Conservation (phyloP, 129 eudicot genomes). For the Oenanthe sinensis region DNA sequence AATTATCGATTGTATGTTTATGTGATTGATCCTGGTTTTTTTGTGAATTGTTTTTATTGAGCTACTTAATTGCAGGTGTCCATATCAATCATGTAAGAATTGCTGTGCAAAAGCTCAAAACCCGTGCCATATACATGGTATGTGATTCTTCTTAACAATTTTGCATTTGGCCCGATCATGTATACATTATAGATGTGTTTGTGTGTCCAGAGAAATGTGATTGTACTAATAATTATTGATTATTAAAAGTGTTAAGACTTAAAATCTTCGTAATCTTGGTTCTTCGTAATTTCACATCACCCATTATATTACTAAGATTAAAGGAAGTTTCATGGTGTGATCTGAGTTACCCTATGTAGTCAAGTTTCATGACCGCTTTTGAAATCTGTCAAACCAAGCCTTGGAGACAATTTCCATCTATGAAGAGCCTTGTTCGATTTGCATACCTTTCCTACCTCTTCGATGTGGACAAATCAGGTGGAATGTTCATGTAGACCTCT, state of each 20-base stretch:
- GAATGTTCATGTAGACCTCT: too few species aligned
- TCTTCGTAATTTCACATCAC: background rate
- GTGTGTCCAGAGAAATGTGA: background rate
- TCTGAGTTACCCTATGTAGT: too few species aligned
- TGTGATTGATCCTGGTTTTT: background rate
- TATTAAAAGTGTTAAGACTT: background rate
- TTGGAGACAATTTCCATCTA: too few species aligned
- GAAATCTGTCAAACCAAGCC: too few species aligned
- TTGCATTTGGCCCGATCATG: background rate
- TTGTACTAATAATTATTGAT: background rate
- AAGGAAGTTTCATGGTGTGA: too few species aligned
- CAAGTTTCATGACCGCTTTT: too few species aligned
- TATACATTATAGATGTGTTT: background rate
- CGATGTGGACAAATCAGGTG: too few species aligned
- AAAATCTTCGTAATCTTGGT: background rate
- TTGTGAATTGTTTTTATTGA: slow-evolving; percentile 13
- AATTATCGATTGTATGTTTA: background rate
- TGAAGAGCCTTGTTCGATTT: too few species aligned
- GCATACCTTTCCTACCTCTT: too few species aligned
- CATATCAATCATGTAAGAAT: slow-evolving; percentile 64
- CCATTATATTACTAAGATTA: too few species aligned
- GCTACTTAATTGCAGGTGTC: slow-evolving; percentile 42
- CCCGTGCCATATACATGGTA: slow-evolving; percentile 95
- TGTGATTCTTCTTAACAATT: background rate
- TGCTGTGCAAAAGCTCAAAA: slow-evolving; percentile 97